phyloP scores from a whole-genome alignment of 345 rosid genomes.

The Fremontodendron californicum region DNA sequence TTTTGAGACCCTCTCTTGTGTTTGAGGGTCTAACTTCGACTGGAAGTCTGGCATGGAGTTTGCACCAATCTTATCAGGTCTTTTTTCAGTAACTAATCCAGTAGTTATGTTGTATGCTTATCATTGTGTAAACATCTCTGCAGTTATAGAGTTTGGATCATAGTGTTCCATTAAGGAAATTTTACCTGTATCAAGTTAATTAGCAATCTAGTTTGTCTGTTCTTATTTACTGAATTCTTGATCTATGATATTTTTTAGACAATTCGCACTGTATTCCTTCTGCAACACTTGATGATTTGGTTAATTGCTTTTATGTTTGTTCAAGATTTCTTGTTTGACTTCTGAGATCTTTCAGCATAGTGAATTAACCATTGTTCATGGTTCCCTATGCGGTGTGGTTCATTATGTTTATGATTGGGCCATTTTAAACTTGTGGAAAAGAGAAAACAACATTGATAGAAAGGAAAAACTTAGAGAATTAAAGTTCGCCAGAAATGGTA shows the following conservation, averaged over 20 bases:
- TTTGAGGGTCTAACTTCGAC: not conserved
- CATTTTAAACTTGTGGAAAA: not conserved
- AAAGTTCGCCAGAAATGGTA: not conserved
- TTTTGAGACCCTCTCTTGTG: slow-evolving; percentile 14
- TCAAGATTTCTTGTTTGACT: not conserved
- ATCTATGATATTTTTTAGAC: not conserved
- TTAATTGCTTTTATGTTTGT: not conserved
- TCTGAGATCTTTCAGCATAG: not conserved
- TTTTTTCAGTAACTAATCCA: not conserved
- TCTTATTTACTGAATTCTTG: not conserved
- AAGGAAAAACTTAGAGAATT: too few species aligned
- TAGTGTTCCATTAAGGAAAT: not conserved
- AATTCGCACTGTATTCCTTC: not conserved
- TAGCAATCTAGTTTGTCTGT: slow-evolving; percentile 4
- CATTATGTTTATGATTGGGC: not conserved
- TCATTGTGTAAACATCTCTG: not conserved
- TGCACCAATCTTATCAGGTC: not conserved
- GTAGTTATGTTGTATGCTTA: not conserved
- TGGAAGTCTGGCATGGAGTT: not conserved
- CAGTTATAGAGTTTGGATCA: not conserved
- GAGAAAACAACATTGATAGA: not conserved
- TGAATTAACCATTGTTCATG: not conserved
- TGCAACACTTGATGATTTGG: not conserved
- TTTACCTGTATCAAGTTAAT: slow-evolving; percentile 1
- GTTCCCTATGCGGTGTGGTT: not conserved